phyloP scores from a whole-genome alignment of 371 early-diverging fungal species.

The Rhizopus microsporus region DNA sequence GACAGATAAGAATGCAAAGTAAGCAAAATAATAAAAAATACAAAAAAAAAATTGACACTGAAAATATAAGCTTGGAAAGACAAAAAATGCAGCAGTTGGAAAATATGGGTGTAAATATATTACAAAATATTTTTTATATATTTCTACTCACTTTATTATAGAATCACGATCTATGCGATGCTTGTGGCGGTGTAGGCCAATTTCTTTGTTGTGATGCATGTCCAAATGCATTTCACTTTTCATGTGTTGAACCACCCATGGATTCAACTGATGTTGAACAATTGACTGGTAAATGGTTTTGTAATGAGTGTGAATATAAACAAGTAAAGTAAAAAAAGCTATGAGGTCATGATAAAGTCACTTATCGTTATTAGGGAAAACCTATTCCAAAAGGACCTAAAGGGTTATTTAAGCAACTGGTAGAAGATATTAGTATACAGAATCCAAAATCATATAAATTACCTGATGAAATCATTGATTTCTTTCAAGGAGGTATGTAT shows the following conservation, averaged over 20 bases:
- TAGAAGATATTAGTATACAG: slow-evolving; percentile 37
- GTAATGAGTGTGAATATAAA: slow-evolving; percentile 56
- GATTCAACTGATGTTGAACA: slow-evolving; percentile 48
- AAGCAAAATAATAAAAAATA: no score
- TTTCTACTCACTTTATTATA: slow-evolving; percentile 9
- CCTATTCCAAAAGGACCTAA: not conserved
- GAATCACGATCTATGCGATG: slow-evolving; percentile 69
- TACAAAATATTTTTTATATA: no score
- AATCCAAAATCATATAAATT: slow-evolving; percentile 54
- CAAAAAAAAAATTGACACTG: no score
- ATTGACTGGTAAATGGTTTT: slow-evolving; percentile 66
- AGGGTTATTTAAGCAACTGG: slow-evolving; percentile 40
- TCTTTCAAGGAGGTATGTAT: slow-evolving; percentile 57
- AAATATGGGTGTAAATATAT: no score
- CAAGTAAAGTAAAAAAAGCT: slow-evolving; percentile 18
- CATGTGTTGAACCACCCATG: slow-evolving; percentile 74
- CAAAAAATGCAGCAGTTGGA: no score
- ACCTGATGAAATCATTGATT: slow-evolving; percentile 47
- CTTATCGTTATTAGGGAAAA: slow-evolving; percentile 10
- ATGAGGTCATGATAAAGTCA: slow-evolving; percentile 9
- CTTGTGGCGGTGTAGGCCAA: slow-evolving; percentile 64
- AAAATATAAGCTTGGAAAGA: no score
- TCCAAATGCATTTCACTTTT: slow-evolving; percentile 74
- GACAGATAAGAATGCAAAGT: no score
- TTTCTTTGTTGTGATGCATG: slow-evolving; percentile 78